phyloP scores from a whole-genome alignment of 495 filamentous ascomycete genomes.

The Copromyces sp. region DNA sequence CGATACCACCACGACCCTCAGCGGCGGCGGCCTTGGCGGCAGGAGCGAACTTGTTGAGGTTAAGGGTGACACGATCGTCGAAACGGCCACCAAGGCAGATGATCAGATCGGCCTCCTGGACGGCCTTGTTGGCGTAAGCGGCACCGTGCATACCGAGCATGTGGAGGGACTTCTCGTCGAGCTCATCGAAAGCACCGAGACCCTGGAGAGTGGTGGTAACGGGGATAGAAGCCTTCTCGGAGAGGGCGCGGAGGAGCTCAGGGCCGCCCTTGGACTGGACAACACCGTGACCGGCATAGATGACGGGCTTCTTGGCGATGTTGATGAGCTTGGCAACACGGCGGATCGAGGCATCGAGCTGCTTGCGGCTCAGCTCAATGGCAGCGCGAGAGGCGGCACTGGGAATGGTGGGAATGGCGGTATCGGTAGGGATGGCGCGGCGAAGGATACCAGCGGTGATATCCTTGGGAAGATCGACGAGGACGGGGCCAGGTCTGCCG shows the following conservation, averaged over 20 bases:
- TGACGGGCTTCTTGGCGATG: conserved; percentile 63
- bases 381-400: conserved; percentile 60
- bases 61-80: conserved; percentile 66
- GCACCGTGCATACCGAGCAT: conserved; percentile 82
- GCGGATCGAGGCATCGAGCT: conserved; percentile 49
- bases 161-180: conserved; percentile 65
- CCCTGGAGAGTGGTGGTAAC: conserved; percentile 74
- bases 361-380: conserved; percentile 45
- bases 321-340: conserved; percentile 61
- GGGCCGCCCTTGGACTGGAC: conserved; percentile 56
- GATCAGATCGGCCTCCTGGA: conserved; percentile 70
- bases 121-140: conserved; percentile 69
- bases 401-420: conserved; percentile 52
- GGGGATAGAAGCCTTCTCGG: conserved; percentile 62
- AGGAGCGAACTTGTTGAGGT: conserved; percentile 57
- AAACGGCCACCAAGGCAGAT: conserved; percentile 68
- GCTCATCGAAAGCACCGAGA: conserved; percentile 66
- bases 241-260: conserved; percentile 53
- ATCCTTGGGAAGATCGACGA: conserved; percentile 73
- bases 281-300: conserved; percentile 66
- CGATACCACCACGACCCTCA: conserved; percentile 64
- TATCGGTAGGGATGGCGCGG: conserved; percentile 58
- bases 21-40: conserved; percentile 53
- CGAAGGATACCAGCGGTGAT: conserved; percentile 58
- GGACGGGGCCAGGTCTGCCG: conserved; percentile 65